Evolutionary conservation across 2,329 filamentous ascomycete genomes (phyloP), one percentile per base, ranked within the genome.

Genomic region (Ceratocystis smalleyi): DNA sequence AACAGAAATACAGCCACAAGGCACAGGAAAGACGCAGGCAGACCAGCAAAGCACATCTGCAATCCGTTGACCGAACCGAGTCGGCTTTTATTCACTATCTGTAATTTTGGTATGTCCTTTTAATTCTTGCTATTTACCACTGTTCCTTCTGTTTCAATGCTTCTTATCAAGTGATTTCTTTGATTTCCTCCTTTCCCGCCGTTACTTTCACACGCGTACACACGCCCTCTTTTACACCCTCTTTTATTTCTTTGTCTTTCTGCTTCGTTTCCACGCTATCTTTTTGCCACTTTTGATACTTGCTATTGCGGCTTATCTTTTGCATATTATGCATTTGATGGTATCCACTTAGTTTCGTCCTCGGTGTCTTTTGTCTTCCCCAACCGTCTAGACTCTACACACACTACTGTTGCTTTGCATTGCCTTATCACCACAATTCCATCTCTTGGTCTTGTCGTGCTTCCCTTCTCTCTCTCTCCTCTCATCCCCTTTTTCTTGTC

Each of bases 241-340:
- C 47, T 22, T 24, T 6, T 24, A 10, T 15, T 22, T 27, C 47
- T 12, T n/a, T 27, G 47, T 24, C 12, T 5, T 4, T 24, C 45
- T 47, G 45, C 5, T 47, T 22, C 47, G 19, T 47, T 19, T 51
- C n/a, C 15, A 10, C 24, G 22, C 54, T 19, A 57, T 57, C 54
- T 57, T 57, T 57, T 57, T 35, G 54, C 54, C 54, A 57, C 54
- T 57, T 10, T 30, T 57, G 54, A 57, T 35, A 35, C 2, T 55
- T 17, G 15, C 54, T 57, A 32, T 57, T 57, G 54, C 54, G 27
- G 54, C 54, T 57, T 57, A 57, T 57, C 54, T 57, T 55, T 57
- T n/a, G 15, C 30, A 57, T 57, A 57, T 57, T 57, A 57, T 57
- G 54, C 54, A 57, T 19, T 57, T 35, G 27, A 57, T 57, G n/a